Percentiles rank a stretch among this genome's conserved stretches.
Conservation (phyloP, 2,329 filamentous ascomycete species). For the Ceratocystis smalleyi region DNA sequence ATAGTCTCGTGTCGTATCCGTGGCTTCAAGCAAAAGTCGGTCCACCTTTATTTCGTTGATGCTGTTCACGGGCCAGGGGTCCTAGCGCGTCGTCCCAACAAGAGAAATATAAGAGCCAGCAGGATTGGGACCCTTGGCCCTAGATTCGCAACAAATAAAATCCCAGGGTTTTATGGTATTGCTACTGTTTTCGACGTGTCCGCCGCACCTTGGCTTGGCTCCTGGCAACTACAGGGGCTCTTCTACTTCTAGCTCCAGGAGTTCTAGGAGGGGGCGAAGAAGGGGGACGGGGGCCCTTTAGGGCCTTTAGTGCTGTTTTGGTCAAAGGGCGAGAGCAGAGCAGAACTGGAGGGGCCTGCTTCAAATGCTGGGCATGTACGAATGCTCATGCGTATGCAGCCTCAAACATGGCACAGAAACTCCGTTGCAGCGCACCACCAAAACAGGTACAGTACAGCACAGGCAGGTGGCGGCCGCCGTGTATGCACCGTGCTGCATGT, state of each 20-base stretch:
- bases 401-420: background rate
- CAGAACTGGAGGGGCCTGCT: too few species aligned
- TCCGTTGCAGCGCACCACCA: background rate
- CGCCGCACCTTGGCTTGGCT: too few species aligned
- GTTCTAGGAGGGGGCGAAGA: too few species aligned
- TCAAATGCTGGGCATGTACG: too few species aligned
- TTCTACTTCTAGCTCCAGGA: too few species aligned
- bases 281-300: too few species aligned
- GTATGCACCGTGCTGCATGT: background rate
- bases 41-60: background rate
- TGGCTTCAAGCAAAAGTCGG: background rate
- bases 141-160: too few species aligned
- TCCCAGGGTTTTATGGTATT: too few species aligned
- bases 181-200: too few species aligned
- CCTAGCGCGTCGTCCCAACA: slow-evolving; percentile 4
- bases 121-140: background rate
- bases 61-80: slow-evolving; percentile 4
- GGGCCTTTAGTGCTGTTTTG: too few species aligned
- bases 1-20: background rate
- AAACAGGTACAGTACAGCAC: background rate
- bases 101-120: background rate
- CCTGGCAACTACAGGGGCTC: too few species aligned
- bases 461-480: background rate
- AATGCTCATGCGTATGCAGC: background rate
- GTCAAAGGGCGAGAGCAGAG: too few species aligned